A percentile compares a stretch with the other conserved stretches of the same genome.
Conservation (phyloP, 2,329 filamentous ascomycete genomes). For the Xenoacremonium recifei region DNA sequence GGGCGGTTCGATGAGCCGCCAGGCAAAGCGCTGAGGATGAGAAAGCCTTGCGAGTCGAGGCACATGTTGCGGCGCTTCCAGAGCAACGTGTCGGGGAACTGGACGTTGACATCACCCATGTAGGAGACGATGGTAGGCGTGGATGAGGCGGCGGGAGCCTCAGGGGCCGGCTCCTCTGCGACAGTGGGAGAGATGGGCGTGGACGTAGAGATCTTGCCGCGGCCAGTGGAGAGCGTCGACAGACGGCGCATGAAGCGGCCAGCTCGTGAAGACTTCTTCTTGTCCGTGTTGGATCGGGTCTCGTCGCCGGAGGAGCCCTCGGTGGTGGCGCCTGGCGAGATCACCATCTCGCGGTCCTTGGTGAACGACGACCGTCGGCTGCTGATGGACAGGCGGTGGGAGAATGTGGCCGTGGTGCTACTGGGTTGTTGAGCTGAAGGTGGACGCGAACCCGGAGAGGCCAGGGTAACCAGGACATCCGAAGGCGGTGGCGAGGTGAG, state of each 20-base stretch:
- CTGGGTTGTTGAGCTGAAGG: slow-evolving; percentile 44
- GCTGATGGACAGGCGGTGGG: slow-evolving; percentile 63
- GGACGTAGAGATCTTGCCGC: slow-evolving; percentile 44
- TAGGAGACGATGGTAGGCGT: slow-evolving; percentile 56
- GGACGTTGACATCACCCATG: slow-evolving; percentile 90
- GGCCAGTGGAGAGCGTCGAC: slow-evolving; percentile 50
- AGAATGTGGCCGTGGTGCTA: slow-evolving; percentile 46
- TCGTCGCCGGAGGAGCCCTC: slow-evolving; percentile 51
- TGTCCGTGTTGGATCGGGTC: slow-evolving; percentile 41
- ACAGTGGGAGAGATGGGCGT: slow-evolving; percentile 49
- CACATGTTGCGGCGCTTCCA: slow-evolving; percentile 94
- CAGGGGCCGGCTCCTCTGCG: slow-evolving; percentile 43
- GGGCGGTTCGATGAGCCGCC: slow-evolving; percentile 52
- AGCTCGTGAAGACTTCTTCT: slow-evolving; percentile 48
- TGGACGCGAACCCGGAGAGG: slow-evolving; percentile 34
- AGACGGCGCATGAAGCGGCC: slow-evolving; percentile 59
- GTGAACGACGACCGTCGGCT: slow-evolving; percentile 55
- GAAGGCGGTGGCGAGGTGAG: slow-evolving; percentile 45
- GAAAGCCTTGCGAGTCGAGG: slow-evolving; percentile 78
- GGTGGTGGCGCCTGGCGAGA: slow-evolving; percentile 42
- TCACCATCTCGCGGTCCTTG: slow-evolving; percentile 35
- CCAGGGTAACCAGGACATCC: slow-evolving; percentile 34
- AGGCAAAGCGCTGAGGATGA: slow-evolving; percentile 69
- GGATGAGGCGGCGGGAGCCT: slow-evolving; percentile 10
- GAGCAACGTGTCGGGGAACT: slow-evolving; percentile 92